phyloP scores from a whole-genome alignment of 192 early-diverging fungal species.

The Podochytrium sp. region DNA sequence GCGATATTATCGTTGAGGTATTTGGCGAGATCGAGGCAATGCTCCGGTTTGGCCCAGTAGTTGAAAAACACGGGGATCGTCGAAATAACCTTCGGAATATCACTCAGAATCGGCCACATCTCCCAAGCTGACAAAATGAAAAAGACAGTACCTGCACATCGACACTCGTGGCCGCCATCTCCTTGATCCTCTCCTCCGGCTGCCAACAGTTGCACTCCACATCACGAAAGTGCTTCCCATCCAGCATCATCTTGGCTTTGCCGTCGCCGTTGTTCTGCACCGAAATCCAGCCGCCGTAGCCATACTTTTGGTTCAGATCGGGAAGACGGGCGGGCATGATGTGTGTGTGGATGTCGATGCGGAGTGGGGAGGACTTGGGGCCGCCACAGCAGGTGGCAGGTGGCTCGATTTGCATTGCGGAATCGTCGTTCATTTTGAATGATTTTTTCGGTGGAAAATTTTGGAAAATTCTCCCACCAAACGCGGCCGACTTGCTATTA shows the following conservation, averaged over 20 bases:
- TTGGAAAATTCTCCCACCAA: not conserved
- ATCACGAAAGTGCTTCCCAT: constrained; percentile 70
- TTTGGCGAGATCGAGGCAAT: constrained; percentile 45
- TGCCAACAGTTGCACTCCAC: constrained; percentile 76
- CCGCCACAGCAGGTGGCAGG: not conserved
- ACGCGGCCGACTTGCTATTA: not conserved
- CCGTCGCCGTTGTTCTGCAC: constrained; percentile 32
- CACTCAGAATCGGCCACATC: not conserved
- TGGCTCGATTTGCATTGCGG: not conserved
- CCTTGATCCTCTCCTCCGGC: constrained; percentile 60
- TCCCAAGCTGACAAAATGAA: not conserved
- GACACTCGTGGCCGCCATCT: constrained; percentile 54
- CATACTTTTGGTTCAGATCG: constrained; percentile 64
- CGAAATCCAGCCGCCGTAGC: constrained; percentile 48
- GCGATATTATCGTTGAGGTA: constrained; percentile 49
- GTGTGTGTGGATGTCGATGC: constrained; percentile 55
- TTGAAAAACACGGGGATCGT: constrained; percentile 74
- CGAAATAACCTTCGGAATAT: constrained; percentile 41
- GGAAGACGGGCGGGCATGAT: constrained; percentile 67
- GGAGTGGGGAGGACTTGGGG: not conserved
- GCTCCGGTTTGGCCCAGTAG: constrained; percentile 44
- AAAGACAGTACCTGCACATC: constrained; percentile 56
- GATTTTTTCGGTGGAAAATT: no score
- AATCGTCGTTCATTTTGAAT: no score
- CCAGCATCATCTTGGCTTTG: constrained; percentile 67